Evolutionary conservation across 1,284 basidiomycete species (phyloP).

Genomic region (Ceratobasidium sp.): DNA sequence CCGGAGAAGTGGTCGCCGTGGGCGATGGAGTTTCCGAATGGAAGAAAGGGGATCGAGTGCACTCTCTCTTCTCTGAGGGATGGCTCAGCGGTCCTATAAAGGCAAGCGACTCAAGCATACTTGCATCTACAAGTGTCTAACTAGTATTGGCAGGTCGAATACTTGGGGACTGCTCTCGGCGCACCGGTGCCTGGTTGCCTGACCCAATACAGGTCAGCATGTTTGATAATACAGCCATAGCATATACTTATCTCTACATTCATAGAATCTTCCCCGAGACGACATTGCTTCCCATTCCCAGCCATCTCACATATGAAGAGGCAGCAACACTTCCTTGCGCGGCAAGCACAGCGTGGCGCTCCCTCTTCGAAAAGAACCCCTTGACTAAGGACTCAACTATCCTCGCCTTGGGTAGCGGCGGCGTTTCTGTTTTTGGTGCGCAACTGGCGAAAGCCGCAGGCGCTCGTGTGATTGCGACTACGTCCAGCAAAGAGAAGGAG

Average conservation of each 20-base stretch:
- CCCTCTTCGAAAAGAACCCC: slow-evolving; percentile 58
- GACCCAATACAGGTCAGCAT: slow-evolving; percentile 58
- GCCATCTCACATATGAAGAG: slow-evolving; percentile 46
- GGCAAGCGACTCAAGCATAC: not conserved
- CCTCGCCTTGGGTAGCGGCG: slow-evolving; percentile 67
- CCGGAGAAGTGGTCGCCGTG: slow-evolving; percentile 68
- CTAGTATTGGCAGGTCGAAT: not conserved
- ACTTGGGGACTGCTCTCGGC: not conserved
- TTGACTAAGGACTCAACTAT: slow-evolving; percentile 62
- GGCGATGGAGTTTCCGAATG: slow-evolving; percentile 63
- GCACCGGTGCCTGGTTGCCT: slow-evolving; percentile 11
- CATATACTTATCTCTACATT: slow-evolving; percentile 49
- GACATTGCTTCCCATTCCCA: not conserved
- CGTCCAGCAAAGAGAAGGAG: slow-evolving; percentile 70
- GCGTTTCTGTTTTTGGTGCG: slow-evolving; percentile 64
- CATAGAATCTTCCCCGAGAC: slow-evolving; percentile 45
- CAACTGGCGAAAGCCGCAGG: slow-evolving; percentile 69
- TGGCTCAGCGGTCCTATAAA: slow-evolving; percentile 59
- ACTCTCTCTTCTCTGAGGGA: slow-evolving; percentile 59
- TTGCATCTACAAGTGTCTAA: not conserved
- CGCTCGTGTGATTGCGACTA: slow-evolving; percentile 68
- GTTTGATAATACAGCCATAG: not conserved
- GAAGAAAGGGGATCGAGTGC: slow-evolving; percentile 67
- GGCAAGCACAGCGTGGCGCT: slow-evolving; percentile 64
- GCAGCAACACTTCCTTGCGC: slow-evolving; percentile 57